phyloP scores from a whole-genome alignment of 495 filamentous ascomycete genomes.

The Durotheca rogersii region DNA sequence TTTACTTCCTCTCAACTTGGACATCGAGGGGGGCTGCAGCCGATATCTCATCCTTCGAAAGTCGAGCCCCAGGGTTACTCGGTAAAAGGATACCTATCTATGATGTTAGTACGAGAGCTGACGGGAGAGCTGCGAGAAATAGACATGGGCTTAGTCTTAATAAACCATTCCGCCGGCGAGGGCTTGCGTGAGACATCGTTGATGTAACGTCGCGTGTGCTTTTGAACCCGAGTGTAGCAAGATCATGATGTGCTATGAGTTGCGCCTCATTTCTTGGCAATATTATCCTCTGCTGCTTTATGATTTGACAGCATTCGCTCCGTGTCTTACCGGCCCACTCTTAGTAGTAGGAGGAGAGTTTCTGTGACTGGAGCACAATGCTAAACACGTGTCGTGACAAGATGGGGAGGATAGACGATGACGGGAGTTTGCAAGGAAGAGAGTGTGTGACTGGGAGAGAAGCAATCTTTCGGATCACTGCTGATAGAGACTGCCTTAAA shows the following conservation, averaged over 20 bases:
- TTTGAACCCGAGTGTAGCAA: slow-evolving; percentile 10
- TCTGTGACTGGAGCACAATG: slow-evolving; percentile 15
- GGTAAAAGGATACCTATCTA: too few species aligned
- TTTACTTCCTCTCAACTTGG: too few species aligned
- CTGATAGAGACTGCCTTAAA: slow-evolving; percentile 7
- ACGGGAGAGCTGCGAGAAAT: neutral
- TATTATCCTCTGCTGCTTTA: slow-evolving; percentile 4
- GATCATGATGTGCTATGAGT: slow-evolving; percentile 14
- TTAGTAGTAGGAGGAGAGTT: slow-evolving; percentile 9
- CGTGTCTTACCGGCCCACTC: slow-evolving; percentile 26
- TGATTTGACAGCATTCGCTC: slow-evolving; percentile 21
- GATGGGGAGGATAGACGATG: slow-evolving; percentile 2
- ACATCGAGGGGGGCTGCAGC: too few species aligned
- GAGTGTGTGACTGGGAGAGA: slow-evolving; percentile 1
- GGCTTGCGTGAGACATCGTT: slow-evolving; percentile 18
- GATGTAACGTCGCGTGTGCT: slow-evolving; percentile 16
- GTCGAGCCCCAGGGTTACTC: too few species aligned
- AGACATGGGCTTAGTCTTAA: slow-evolving; percentile 3
- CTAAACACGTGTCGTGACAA: neutral
- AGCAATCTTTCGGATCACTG: slow-evolving; percentile 19
- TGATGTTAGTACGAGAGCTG: neutral
- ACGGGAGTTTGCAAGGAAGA: slow-evolving; percentile 5
- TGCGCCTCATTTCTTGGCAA: slow-evolving; percentile 25
- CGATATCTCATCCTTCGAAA: too few species aligned
- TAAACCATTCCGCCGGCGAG: slow-evolving; percentile 14